phyloP scores from a whole-genome alignment of 257 asterid species.

The Fraxinus cuspidata region DNA sequence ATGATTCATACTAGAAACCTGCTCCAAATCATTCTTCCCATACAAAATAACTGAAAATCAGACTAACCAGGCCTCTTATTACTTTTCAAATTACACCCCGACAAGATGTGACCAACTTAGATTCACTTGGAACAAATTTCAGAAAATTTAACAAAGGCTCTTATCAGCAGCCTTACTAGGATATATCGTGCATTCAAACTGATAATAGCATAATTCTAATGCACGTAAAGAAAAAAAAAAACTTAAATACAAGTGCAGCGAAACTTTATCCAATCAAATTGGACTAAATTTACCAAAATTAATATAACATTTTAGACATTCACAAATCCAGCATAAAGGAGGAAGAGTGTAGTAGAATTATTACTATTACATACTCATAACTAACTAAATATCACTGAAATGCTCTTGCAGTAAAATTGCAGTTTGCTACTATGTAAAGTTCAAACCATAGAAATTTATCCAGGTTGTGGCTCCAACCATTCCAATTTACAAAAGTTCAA shows the following conservation, averaged over 20 bases:
- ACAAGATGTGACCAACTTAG: slow-evolving; percentile 9
- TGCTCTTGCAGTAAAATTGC: neutral
- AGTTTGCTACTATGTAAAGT: neutral
- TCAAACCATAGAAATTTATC: neutral
- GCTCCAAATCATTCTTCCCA: neutral
- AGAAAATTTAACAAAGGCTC: neutral
- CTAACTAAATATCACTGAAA: neutral
- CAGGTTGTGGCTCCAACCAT: neutral
- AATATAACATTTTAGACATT: neutral
- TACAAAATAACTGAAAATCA: neutral
- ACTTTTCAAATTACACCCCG: too few relatives aligned
- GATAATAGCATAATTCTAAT: neutral
- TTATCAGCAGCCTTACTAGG: neutral
- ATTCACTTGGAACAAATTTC: slow-evolving; percentile 20
- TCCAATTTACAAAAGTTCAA: neutral
- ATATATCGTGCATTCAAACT: neutral
- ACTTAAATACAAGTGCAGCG: neutral
- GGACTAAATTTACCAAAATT: neutral
- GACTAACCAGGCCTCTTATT: neutral
- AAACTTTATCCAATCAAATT: neutral
- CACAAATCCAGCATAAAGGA: neutral
- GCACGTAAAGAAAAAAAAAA: neutral
- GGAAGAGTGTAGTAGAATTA: neutral
- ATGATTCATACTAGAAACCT: neutral
- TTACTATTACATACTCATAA: neutral